Evolutionary conservation across 2,329 filamentous ascomycete genomes (phyloP).

Genomic region (Aspergillus sojae): DNA sequence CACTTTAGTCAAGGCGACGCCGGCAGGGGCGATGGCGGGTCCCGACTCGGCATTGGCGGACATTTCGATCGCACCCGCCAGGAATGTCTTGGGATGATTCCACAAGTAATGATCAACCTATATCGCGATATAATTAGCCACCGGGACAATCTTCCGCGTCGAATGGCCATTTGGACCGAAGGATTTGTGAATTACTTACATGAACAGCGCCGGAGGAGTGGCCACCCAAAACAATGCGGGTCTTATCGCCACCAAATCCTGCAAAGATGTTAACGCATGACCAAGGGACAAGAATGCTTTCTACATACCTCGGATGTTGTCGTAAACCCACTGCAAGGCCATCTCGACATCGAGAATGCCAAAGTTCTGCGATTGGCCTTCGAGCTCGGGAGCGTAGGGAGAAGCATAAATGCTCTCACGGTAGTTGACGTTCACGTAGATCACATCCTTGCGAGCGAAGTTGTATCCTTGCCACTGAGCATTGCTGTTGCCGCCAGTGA

Average conservation of each 20-base stretch:
- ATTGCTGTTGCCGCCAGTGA: constrained; percentile 39
- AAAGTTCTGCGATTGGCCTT: constrained; percentile 27
- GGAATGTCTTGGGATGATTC: constrained; percentile 26
- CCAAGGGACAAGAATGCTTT: not conserved
- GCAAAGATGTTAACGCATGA: not conserved
- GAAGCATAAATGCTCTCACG: constrained; percentile 27
- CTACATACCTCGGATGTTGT: constrained; percentile 23
- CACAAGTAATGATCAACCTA: constrained; percentile 27
- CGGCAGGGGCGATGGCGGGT: constrained; percentile 20
- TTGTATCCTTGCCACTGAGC: constrained; percentile 27
- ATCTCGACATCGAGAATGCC: constrained; percentile 25
- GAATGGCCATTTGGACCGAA: not conserved
- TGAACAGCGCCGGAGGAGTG: constrained; percentile 26
- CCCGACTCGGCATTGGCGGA: constrained; percentile 27
- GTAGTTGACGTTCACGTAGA: constrained; percentile 28
- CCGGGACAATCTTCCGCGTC: not conserved
- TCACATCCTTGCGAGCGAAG: constrained; percentile 26
- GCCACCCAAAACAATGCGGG: constrained; percentile 24
- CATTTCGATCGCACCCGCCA: constrained; percentile 27
- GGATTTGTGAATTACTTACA: constrained; percentile 1
- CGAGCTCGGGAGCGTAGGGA: constrained; percentile 23
- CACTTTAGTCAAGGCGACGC: constrained; percentile 22
- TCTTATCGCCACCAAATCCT: constrained; percentile 27
- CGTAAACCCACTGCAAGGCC: constrained; percentile 24
- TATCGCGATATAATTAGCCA: not conserved